Base-by-base conservation (phyloP, 306 rosid genomes). In the Arachis stenosperma region DNA sequence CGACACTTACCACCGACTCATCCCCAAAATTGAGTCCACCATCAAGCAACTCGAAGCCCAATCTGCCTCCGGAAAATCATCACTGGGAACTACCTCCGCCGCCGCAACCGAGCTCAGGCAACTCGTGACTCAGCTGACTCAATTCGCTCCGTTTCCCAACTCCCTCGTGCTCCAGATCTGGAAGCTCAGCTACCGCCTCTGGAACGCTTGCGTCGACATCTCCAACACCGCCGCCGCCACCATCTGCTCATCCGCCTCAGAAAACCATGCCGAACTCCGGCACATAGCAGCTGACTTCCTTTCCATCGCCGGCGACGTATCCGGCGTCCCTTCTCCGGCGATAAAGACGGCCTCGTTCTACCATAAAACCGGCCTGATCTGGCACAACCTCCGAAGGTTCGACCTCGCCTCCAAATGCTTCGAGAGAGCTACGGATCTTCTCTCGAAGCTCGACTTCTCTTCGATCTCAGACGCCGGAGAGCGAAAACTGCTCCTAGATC, bases 171-270 rank as follows among this genome's bases (percentile, higher is more conserved):
- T 94, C 64, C 87, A 73, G 37, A 65, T 91, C 15, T 94, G 97
- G 98, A 94, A 94, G 66, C 91, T 94, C 75, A 87, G 95, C 61
- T 94, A 84, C 70, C 97, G 96, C 71, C 96, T 94, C 77, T 94
- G 98, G 98, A 94, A 94, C 57, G 84, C 90, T 7, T 94, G 97
- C 64, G 96, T 94, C 56, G 97, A 94, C 64, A 87, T 91, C 82
- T 88, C 95, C 77, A 94, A 94, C 79, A 83, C 96, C 44, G 15
- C 87, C 10, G 7, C 46, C 46, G 8, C 83, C 62, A 79, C 85
- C 36, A 74, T 78, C n/a, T 67, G 54, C 8, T 5, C 74, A 7
- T 15, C 76, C 17, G 50, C 53, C 22, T 74, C 66, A 3, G 82
- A 78, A 62, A 88, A 79, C 29, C 92, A 85, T 12, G 96, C 94